These are phyloP conservation scores for Leccinum fallax DNA, from an alignment of 1,284 basidiomycete genomes.

Conservation along the genomic window DNA sequence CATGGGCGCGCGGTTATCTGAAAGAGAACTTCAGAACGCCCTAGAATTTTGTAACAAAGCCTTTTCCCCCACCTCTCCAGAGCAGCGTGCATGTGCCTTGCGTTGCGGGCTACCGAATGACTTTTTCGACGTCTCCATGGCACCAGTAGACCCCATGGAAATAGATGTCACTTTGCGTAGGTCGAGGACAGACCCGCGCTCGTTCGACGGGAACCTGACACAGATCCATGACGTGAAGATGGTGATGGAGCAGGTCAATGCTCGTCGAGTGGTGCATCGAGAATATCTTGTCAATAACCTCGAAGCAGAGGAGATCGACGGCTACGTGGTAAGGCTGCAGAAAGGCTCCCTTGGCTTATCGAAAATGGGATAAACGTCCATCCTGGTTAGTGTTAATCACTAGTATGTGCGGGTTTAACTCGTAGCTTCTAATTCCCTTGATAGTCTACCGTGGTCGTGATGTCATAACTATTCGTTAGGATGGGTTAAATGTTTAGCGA, in stretches of 20 bases:
- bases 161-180: conserved; percentile 37
- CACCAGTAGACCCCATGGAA: conserved; percentile 46
- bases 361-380: conserved; percentile 1
- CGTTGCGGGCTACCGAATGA: conserved; percentile 29
- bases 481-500: too few species aligned
- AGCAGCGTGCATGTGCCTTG: conserved; percentile 41
- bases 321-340: conserved; percentile 50
- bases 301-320: conserved; percentile 51
- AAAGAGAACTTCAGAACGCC: conserved; percentile 66
- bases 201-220: conserved; percentile 18
- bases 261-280: conserved; percentile 50
- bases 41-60: conserved; percentile 62
- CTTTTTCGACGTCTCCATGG: conserved; percentile 49
- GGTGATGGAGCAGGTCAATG: conserved; percentile 56
- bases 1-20: conserved; percentile 67
- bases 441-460: neutral
- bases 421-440: neutral
- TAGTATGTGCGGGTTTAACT: neutral
- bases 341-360: conserved; percentile 50
- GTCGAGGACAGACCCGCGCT: conserved; percentile 3
- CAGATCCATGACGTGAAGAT: conserved; percentile 41
- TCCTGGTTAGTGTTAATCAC: neutral
- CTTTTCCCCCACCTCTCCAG: conserved; percentile 58
- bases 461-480: neutral
- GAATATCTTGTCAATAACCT: conserved; percentile 58